Percentiles rank a stretch among this genome's conserved stretches.
These are phyloP conservation scores for Ceratocystis cacaofunesta DNA, from an alignment of 2,329 filamentous ascomycete genomes.

Conservation along the genomic window DNA sequence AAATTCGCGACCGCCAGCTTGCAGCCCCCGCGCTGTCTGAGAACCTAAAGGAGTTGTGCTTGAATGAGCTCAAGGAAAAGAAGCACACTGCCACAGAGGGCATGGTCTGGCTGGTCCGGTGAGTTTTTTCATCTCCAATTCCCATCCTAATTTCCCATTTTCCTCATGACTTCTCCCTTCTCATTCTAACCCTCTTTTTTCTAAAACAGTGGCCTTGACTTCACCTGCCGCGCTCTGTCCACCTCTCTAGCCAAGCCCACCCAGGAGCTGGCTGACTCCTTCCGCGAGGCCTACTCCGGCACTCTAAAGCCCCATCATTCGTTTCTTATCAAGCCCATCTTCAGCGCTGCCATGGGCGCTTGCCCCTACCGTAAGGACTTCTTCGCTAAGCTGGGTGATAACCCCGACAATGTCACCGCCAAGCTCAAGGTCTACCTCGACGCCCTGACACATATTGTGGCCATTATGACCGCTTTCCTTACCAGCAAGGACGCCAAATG, in stretches of 20 bases:
- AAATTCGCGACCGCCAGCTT: conserved; percentile 72
- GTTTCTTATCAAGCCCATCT: conserved; percentile 81
- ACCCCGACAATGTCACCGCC: conserved; percentile 44
- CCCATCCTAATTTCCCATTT: conserved; percentile 9
- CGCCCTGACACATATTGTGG: conserved; percentile 63
- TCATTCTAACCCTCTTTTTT: too few species aligned
- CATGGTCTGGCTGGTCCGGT: conserved; percentile 81
- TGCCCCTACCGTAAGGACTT: conserved; percentile 91
- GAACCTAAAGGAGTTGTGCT: conserved; percentile 70
- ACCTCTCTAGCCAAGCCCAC: conserved; percentile 53
- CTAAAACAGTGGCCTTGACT: conserved; percentile 63
- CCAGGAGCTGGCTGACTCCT: conserved; percentile 72
- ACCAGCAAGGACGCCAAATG: conserved; percentile 43
- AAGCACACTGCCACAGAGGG: conserved; percentile 83
- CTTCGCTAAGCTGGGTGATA: conserved; percentile 67
- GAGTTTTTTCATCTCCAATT: conserved; percentile 22
- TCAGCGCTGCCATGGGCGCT: conserved; percentile 82
- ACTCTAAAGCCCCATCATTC: conserved; percentile 88
- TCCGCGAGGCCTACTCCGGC: conserved; percentile 67
- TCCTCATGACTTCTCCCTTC: conserved; percentile 3
- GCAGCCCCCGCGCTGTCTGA: conserved; percentile 65
- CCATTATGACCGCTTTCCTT: conserved; percentile 53
- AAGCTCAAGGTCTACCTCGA: conserved; percentile 58
- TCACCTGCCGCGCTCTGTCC: conserved; percentile 72
- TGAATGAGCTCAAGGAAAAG: conserved; percentile 78